Evolutionary conservation across 2,329 filamentous ascomycete genomes (phyloP).

Genomic region (Phyllosticta citrichinensis): DNA sequence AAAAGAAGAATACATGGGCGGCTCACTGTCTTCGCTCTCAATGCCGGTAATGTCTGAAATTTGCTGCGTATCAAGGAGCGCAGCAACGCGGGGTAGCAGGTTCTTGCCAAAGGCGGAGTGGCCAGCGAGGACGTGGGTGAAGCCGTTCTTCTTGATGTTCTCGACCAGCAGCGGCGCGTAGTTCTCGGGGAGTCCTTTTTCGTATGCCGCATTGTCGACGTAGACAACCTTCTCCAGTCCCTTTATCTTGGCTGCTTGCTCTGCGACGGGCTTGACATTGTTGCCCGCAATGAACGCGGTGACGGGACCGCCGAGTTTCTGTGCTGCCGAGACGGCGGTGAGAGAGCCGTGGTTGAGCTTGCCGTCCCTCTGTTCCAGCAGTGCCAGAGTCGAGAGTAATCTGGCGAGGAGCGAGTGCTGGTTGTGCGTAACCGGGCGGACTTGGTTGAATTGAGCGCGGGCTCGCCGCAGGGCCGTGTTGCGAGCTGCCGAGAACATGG

Average conservation of each 20-base stretch:
- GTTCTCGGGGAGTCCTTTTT: slow-evolving; percentile 90
- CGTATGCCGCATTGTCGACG: slow-evolving; percentile 82
- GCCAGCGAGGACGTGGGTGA: slow-evolving; percentile 81
- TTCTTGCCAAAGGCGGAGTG: slow-evolving; percentile 97
- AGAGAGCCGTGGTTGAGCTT: slow-evolving; percentile 75
- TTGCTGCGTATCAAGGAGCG: slow-evolving; percentile 83
- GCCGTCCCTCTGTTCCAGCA: slow-evolving; percentile 88
- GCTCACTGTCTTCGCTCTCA: slow-evolving; percentile 69
- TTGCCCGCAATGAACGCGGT: slow-evolving; percentile 81
- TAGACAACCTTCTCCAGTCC: slow-evolving; percentile 86
- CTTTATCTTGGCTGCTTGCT: slow-evolving; percentile 77
- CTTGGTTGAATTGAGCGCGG: slow-evolving; percentile 35
- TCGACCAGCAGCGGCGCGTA: slow-evolving; percentile 87
- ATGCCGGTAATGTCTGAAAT: slow-evolving; percentile 85
- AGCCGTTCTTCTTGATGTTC: slow-evolving; percentile 93
- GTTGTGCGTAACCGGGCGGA: slow-evolving; percentile 24
- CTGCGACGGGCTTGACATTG: slow-evolving; percentile 64
- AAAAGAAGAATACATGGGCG: not conserved
- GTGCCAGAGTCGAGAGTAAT: slow-evolving; percentile 75
- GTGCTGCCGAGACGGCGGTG: slow-evolving; percentile 74
- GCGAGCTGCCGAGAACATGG: slow-evolving; percentile 28
- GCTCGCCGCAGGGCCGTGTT: slow-evolving; percentile 26
- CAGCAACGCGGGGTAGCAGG: slow-evolving; percentile 81
- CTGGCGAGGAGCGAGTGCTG: slow-evolving; percentile 51
- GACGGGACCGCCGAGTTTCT: slow-evolving; percentile 74